Evolutionary conservation across 192 early-diverging fungal species (phyloP), one percentile per base, ranked within the genome.

Genomic region (Thoreauomyces humboldtii): DNA sequence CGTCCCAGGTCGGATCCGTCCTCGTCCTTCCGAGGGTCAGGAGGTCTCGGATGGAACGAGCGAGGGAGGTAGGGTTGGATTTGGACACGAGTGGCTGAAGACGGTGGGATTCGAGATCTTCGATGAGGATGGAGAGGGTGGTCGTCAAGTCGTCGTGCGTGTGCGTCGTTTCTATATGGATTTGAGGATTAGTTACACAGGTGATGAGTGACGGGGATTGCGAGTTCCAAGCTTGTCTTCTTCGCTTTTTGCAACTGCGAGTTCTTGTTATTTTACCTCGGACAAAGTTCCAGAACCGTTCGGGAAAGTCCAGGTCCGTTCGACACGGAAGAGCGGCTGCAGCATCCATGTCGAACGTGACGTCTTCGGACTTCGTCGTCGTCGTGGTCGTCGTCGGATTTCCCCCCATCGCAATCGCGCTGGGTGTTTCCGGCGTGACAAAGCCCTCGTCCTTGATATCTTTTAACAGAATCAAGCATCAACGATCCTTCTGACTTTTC

Each of bases 71-170:
- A 14, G 47, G 69, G 28, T 77, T 77, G 24, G 62, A 21, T 56
- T 76, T 76, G n/a, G n/a, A n/a, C n/a, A n/a, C n/a, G n/a, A n/a
- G n/a, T 17, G 72, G 72, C 34, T 52, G 72, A 17, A 73, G 31
- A 19, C 46, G 29, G 5, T 58, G 46, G 0, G 60, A 59, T 36
- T 63, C 65, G 4, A 73, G 43, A 36, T 73, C 67, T 43, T 67
- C 64, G 19, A 69, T 59, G 14, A 73, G 41, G 19, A 33, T 53
- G n/a, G 17, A 58, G 21, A 73, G 45, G 15, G 60, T 42, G 12
- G 56, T 32, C 7, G 31, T 7, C 14, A 73, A 11, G n/a, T n/a
- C n/a, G n/a, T n/a, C n/a, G n/a, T n/a, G n/a, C n/a, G n/a, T n/a
- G n/a, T n/a, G n/a, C n/a, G n/a, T n/a, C n/a, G n/a, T n/a, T n/a